Evolutionary conservation across 495 filamentous ascomycete species (phyloP), one percentile per base, ranked within the genome.

Genomic region (Penicillium herquei): DNA sequence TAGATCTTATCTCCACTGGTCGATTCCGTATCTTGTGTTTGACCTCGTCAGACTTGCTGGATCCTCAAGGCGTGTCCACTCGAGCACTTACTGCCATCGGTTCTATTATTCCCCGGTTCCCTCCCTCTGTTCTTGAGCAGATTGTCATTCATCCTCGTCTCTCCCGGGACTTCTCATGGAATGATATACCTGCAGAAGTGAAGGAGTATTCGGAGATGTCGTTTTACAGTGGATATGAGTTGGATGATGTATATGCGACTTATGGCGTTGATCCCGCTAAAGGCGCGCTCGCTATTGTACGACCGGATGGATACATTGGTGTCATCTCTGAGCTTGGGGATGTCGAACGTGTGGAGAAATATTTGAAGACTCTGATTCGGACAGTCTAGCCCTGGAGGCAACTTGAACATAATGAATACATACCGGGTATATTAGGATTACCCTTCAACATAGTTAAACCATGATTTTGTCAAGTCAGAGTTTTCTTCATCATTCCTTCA

Each of bases 261-360:
- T 87, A 83, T 49, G 89, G 85, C 0, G 79, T 91, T 9, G 76
- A 88, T 63, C 64, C 60, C 26, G 73, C 79, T 41, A 68, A 65
- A 16, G 88, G 88, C 0, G 85, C 82, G 49, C 62, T 87, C 7
- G 84, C 88, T 7, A 74, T 86, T 26, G 53, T 80, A 0, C 64
- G 86, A 18, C 88, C 87, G 0, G 88, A 90, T 75, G 81, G 84
- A 54, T 86, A 90, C 70, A 77, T 89, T 39, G 80, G 81, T 2
- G 78, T 73, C 64, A 68, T 87, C 34, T 81, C 81, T 1, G 78
- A 76, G 11, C 54, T 88, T 53, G 77, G 79, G 30, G 83, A 84
- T 68, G 72, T 81, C 11, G 55, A 61, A 8, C 69, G 70, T 6
- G 57, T 84, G 34, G 63, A 76, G 12, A 37, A 18, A 0, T 79